Percentiles rank a stretch among this genome's conserved stretches.
These are phyloP conservation scores for Starmera caribaea DNA, from an alignment of 805 yeast species.

Conservation along the genomic window DNA sequence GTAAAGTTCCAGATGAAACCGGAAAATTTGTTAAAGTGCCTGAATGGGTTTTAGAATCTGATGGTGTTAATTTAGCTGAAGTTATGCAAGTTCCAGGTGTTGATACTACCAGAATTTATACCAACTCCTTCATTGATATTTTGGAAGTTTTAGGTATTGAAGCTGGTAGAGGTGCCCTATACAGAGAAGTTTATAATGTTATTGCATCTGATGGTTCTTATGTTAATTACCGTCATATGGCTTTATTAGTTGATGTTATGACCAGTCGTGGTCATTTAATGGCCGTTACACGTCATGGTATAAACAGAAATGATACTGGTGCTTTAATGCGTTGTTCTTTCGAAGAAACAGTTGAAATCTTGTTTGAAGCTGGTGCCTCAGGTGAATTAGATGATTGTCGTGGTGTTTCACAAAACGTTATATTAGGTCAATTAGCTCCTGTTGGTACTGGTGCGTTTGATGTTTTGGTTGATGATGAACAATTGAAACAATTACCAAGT, in stretches of 20 bases:
- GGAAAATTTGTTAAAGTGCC: slow-evolving; percentile 87
- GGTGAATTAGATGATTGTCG: slow-evolving; percentile 97
- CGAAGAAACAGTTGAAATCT: slow-evolving; percentile 97
- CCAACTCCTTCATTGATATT: slow-evolving; percentile 94
- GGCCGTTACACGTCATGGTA: slow-evolving; percentile 99
- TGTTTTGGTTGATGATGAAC: slow-evolving; percentile 85
- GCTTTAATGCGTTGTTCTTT: slow-evolving; percentile 99
- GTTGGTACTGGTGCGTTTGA: slow-evolving; percentile 98
- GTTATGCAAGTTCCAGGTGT: slow-evolving; percentile 95
- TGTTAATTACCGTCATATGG: slow-evolving; percentile 97
- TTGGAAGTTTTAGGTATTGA: slow-evolving; percentile 95
- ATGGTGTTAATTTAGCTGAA: slow-evolving; percentile 92
- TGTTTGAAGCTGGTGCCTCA: slow-evolving; percentile 95
- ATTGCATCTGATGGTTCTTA: slow-evolving; percentile 99
- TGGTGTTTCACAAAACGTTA: slow-evolving; percentile 96
- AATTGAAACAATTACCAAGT: slow-evolving; percentile 43
- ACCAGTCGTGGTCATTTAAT: slow-evolving; percentile 96
- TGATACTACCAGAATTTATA: slow-evolving; percentile 81
- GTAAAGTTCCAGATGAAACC: slow-evolving; percentile 58
- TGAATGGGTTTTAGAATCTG: slow-evolving; percentile 98
- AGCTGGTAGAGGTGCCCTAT: slow-evolving; percentile 92
- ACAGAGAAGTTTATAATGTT: slow-evolving; percentile 90
- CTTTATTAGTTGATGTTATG: slow-evolving; percentile 95
- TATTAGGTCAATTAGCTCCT: slow-evolving; percentile 97
- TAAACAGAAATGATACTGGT: slow-evolving; percentile 97